Base-by-base conservation (phyloP, 2,329 filamentous ascomycete genomes). In the Emmonsia crescens region DNA sequence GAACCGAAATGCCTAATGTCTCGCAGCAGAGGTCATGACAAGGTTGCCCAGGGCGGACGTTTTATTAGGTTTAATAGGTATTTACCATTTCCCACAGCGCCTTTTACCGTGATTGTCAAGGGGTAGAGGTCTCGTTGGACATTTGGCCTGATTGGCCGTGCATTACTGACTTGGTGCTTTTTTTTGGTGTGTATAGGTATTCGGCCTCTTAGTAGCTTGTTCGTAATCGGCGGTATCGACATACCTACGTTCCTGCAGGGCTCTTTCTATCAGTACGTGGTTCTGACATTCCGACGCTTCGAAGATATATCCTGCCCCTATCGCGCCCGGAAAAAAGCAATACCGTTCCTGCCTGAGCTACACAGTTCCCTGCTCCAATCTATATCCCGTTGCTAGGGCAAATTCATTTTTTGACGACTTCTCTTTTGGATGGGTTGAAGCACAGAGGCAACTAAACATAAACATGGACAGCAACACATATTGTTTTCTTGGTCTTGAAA, bases 1-100 rank as follows among this genome's bases (percentile, higher is more conserved):
- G 83, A 84, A 60, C 90, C 94, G 0, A 78, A 84, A 40, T 94
- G 89, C 67, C 88, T 93, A 62, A 96, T 99, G 91, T 96, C 91
- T 64, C 87, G 94, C 59, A 86, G 80, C 67, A 79, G 72, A 54
- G 79, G 80, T 51, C 77, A 77, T 61, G 81, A 81, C 1, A 75
- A 73, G 36, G 78, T 84, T 55, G 81, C 82, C 24, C 80, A 78
- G 65, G 77, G 77, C 60, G 77, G 76, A 52, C 68, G 71, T 49
- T 71, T 67, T 60, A 72, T 69, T 46, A 71, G 69, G 59, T 63
- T 60, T 21, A 70, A 61, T 33, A 68, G 66, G 70, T 74, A 69
- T 57, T 51, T 64, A 16, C 31, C 24, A 29, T 31, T 27, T 31
- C 48, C 27, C 3, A 51, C 19, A 14, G n/a, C n/a, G 19, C 21